Conservation (phyloP, 139 green algal genomes). For the Desmodesmus armatus region DNA sequence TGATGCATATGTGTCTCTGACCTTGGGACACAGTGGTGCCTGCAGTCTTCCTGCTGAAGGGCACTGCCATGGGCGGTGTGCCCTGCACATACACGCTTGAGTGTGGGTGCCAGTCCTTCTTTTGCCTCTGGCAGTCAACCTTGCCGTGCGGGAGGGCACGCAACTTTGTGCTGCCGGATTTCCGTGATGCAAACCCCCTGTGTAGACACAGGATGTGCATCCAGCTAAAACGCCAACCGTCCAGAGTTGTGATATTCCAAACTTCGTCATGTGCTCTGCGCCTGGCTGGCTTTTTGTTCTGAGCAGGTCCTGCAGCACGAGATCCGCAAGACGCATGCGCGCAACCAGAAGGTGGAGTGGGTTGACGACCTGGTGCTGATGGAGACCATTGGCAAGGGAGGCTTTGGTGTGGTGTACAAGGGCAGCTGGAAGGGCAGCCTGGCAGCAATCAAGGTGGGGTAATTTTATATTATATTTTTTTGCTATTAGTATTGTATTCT, state of each 20-base stretch:
- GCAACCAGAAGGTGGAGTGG: slow-evolving; percentile 62
- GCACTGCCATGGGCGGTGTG: background rate
- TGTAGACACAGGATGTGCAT: too few relatives aligned
- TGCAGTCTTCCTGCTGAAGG: background rate
- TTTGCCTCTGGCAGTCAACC: too few relatives aligned
- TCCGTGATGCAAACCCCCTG: too few relatives aligned
- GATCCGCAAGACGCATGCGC: slow-evolving; percentile 67
- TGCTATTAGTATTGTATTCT: too few relatives aligned
- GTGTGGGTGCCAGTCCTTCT: background rate
- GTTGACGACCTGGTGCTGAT: slow-evolving; percentile 65
- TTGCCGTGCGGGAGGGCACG: too few relatives aligned
- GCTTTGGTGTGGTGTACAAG: slow-evolving; percentile 76
- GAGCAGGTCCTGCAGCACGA: slow-evolving; percentile 71
- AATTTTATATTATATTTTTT: too few relatives aligned
- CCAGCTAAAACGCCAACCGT: too few relatives aligned
- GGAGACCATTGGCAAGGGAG: slow-evolving; percentile 72
- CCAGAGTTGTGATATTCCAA: too few relatives aligned
- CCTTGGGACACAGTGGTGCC: background rate
- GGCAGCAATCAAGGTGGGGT: slow-evolving; percentile 68
- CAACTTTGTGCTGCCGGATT: too few relatives aligned
- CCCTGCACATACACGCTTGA: background rate
- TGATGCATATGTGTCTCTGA: background rate
- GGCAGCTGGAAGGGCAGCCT: slow-evolving; percentile 69
- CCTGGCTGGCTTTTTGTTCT: background rate
- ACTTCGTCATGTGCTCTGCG: too few relatives aligned